A percentile compares a stretch with the other conserved stretches of the same genome.
These are phyloP conservation scores for Tetracentron sinense DNA, from an alignment of 164 flowering plant genomes.

Conservation along the genomic window DNA sequence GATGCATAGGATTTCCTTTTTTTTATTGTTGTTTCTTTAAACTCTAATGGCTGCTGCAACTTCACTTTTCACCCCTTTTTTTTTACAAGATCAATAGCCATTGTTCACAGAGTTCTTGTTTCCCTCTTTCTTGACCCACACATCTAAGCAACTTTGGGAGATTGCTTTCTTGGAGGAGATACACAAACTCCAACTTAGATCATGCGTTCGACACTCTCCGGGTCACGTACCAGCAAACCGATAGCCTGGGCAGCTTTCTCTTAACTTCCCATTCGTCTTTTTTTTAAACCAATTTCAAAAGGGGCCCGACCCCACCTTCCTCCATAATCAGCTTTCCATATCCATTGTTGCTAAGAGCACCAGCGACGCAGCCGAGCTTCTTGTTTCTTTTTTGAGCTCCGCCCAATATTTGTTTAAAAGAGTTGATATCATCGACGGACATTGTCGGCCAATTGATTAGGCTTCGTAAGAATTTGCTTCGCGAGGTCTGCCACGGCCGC, in stretches of 20 bases:
- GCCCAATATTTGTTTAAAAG: conserved; percentile 56
- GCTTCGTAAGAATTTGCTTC: conserved; percentile 58
- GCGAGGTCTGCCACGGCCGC: conserved; percentile 61
- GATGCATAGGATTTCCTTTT: no score
- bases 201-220: conserved; percentile 77
- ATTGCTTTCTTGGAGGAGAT: no score
- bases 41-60: no score
- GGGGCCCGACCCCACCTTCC: conserved; percentile 72
- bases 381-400: conserved; percentile 65
- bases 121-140: no score
- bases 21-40: no score
- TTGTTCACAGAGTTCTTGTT: no score
- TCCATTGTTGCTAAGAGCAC: conserved; percentile 75
- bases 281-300: conserved; percentile 66
- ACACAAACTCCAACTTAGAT: conserved; percentile 76
- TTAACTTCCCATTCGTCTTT: conserved; percentile 66
- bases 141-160: no score
- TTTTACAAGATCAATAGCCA: no score
- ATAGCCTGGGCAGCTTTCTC: conserved; percentile 74
- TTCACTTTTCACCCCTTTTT: no score
- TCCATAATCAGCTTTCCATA: conserved; percentile 74
- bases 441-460: conserved; percentile 70
- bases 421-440: conserved; percentile 51
- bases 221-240: conserved; percentile 69
- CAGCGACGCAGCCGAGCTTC: conserved; percentile 67